Conservation (phyloP, 371 early-diverging fungal genomes). For the Mucor circinelloides region DNA sequence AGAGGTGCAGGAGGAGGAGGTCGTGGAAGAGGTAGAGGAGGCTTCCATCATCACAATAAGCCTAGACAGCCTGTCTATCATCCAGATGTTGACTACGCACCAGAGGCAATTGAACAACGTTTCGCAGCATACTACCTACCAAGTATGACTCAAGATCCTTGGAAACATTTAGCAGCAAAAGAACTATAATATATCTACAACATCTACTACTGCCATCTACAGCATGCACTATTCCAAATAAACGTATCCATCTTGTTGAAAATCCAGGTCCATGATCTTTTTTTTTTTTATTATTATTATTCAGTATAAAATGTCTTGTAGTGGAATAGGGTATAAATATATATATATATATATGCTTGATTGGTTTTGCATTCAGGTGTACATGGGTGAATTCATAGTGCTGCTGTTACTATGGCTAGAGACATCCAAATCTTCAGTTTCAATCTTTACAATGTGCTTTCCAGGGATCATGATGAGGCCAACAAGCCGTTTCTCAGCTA, state of each 20-base stretch:
- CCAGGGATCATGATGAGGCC: slow-evolving; percentile 91
- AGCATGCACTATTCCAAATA: not conserved
- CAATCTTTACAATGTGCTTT: slow-evolving; percentile 70
- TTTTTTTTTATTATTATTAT: too few species aligned
- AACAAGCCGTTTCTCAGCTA: slow-evolving; percentile 71
- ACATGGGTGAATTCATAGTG: slow-evolving; percentile 1
- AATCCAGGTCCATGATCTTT: too few species aligned
- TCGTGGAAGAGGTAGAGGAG: slow-evolving; percentile 15
- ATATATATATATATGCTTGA: not conserved
- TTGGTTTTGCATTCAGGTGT: slow-evolving; percentile 12
- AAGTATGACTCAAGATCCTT: slow-evolving; percentile 32
- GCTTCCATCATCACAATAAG: slow-evolving; percentile 1
- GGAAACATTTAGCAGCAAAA: slow-evolving; percentile 13
- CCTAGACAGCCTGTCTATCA: not conserved
- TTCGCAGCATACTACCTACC: slow-evolving; percentile 31
- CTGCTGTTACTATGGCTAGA: not conserved
- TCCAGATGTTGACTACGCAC: slow-evolving; percentile 26
- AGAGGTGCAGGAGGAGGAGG: slow-evolving; percentile 6
- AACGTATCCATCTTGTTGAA: too few species aligned
- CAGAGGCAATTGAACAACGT: slow-evolving; percentile 28
- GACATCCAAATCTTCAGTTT: slow-evolving; percentile 63
- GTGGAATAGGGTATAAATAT: not conserved
- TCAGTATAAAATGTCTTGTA: too few species aligned
- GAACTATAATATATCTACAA: not conserved
- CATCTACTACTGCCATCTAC: not conserved